Conservation (phyloP, 176 grass and related monocot genomes). For the Phyllostachys edulis region DNA sequence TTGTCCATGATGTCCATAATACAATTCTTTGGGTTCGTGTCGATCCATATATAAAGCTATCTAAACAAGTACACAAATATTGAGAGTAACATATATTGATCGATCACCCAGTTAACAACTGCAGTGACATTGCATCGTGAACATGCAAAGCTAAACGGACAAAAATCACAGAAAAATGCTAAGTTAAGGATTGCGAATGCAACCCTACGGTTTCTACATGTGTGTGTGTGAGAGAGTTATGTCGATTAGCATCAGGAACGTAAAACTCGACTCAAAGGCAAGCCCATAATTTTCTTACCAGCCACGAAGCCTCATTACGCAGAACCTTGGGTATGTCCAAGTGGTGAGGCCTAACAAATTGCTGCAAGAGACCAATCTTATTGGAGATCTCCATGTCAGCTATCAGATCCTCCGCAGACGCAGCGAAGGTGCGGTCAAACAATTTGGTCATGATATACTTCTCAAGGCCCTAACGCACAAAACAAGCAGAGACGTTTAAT, state of each 20-base stretch:
- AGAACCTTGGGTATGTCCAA: constrained; percentile 81
- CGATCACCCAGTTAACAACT: not conserved
- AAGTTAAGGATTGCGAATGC: not conserved
- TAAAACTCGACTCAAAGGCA: not conserved
- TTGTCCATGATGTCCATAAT: not conserved
- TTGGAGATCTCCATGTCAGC: constrained; percentile 60
- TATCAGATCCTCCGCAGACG: constrained; percentile 48
- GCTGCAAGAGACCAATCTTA: constrained; percentile 73
- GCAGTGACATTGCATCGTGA: not conserved
- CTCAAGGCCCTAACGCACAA: constrained; percentile 60
- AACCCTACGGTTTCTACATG: no score
- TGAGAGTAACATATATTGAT: not conserved
- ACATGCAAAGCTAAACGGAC: not conserved
- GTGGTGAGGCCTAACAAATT: constrained; percentile 83
- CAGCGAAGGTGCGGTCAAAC: constrained; percentile 65
- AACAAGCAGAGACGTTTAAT: not conserved
- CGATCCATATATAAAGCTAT: not conserved
- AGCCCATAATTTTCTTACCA: constrained; percentile 33
- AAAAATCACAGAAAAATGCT: not conserved
- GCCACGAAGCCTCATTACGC: constrained; percentile 77
- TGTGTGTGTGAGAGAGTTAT: no score
- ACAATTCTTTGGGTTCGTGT: not conserved
- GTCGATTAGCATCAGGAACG: not conserved
- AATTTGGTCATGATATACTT: constrained; percentile 94
- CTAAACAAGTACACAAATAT: not conserved